Base-by-base conservation (phyloP, 106 monocot species). In the Gastrodia elata region DNA sequence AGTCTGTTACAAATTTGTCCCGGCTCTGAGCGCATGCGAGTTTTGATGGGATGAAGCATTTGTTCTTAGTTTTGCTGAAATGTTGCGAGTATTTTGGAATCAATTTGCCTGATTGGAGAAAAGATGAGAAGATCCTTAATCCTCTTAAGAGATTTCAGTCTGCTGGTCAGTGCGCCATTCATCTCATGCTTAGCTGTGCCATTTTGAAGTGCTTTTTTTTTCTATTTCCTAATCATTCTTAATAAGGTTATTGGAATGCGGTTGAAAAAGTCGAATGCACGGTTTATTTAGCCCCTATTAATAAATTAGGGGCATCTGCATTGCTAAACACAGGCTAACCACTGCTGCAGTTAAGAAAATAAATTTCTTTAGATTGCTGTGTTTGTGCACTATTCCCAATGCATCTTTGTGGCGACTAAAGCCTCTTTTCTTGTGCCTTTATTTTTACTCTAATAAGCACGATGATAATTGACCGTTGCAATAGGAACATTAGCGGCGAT, bases 141-240 rank as follows among this genome's bases (percentile, higher is more conserved):
- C 8, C 27, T 73, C 44, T 8, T 65, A 38, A 9, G 37, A 2
- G 68, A 18, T 22, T 6, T 22, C 35, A 58, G 25, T 2, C 8
- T 65, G 10, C 65, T 49, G 30, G 6, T 11, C 37, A 11, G 20
- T 32, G 2, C 40, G n/a, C 1, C 22, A 65, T 46, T 33, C 22
- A n/a, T n/a, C n/a, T n/a, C n/a, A n/a, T n/a, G n/a, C n/a, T n/a
- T n/a, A n/a, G n/a, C n/a, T n/a, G n/a, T 8, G 27, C 9, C 61
- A 37, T 11, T 36, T 28, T 48, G 49, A 26, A 46, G 72, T 73
- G 48, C 65, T 39, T 22, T 20, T 76, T 76, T 68, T 22, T 35
- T 34, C 15, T 68, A 68, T 48, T 33, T 35, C 3, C 14, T 38
- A 74, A 33, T 64, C 13, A 61, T 37, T 75, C 64, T 26, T 36